These are phyloP conservation scores for Hansenula lynferdii DNA, from an alignment of 1,139 yeast species.

Conservation along the genomic window DNA sequence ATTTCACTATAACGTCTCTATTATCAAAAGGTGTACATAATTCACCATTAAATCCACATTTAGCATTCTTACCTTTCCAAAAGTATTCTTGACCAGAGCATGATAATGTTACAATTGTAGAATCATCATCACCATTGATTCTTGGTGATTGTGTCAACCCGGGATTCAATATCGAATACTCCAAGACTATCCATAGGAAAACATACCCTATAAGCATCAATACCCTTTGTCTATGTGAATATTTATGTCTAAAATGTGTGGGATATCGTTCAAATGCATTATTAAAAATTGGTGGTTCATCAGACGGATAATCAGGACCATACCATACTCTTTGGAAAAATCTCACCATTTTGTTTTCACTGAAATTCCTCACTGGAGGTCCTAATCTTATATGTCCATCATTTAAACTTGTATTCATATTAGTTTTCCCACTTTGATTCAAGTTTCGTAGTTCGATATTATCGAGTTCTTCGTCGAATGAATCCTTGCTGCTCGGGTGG, in stretches of 20 bases:
- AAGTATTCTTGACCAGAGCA: constrained; percentile 40
- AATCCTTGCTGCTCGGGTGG: constrained; percentile 1
- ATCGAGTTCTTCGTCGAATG: not conserved
- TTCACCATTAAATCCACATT: constrained; percentile 70
- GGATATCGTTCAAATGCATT: constrained; percentile 41
- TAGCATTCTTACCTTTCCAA: constrained; percentile 74
- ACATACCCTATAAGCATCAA: constrained; percentile 34
- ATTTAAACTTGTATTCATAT: not conserved
- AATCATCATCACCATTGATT: constrained; percentile 17
- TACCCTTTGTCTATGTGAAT: constrained; percentile 28
- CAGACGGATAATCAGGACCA: constrained; percentile 48
- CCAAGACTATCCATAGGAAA: constrained; percentile 24
- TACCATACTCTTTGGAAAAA: constrained; percentile 33
- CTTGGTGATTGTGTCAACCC: constrained; percentile 24
- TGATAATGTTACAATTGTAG: constrained; percentile 32
- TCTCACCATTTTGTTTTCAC: not conserved
- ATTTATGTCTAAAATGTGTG: constrained; percentile 27
- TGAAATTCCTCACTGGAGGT: not conserved
- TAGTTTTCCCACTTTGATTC: not conserved
- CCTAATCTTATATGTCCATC: constrained; percentile 1
- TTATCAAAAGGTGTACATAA: constrained; percentile 45
- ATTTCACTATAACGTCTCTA: constrained; percentile 56
- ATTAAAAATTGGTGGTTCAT: constrained; percentile 39
- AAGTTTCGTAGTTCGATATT: not conserved
- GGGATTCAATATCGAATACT: constrained; percentile 21